Evolutionary conservation across 1,139 yeast genomes (phyloP).

Genomic region (Candida mesenterica): DNA sequence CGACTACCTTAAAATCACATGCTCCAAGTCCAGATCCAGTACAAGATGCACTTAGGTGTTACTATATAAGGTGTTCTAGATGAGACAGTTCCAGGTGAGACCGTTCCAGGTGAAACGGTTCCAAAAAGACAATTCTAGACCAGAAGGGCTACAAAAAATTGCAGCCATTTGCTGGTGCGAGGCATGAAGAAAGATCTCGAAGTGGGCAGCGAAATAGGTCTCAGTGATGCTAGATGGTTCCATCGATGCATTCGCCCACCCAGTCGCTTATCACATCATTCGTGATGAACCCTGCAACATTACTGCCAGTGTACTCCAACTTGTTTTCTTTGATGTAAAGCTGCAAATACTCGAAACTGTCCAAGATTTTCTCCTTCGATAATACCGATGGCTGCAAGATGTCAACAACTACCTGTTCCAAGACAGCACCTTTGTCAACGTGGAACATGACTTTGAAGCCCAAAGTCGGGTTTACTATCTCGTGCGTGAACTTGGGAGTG

Average conservation of each 20-base stretch:
- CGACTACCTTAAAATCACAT: too few species aligned
- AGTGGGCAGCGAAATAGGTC: too few species aligned
- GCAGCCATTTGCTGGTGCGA: too few species aligned
- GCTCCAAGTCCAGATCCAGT: too few species aligned
- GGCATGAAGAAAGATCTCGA: too few species aligned
- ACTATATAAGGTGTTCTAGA: too few species aligned
- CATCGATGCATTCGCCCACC: conserved; percentile 49
- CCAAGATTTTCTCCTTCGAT: conserved; percentile 16
- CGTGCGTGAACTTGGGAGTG: conserved; percentile 64
- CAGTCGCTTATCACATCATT: conserved; percentile 47
- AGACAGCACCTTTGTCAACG: conserved; percentile 41
- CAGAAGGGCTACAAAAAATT: too few species aligned
- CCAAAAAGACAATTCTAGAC: too few species aligned
- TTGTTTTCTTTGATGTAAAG: conserved; percentile 24
- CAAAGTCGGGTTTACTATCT: conserved; percentile 28
- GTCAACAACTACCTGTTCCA: conserved; percentile 23
- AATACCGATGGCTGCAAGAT: conserved; percentile 14
- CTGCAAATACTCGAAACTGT: conserved; percentile 32
- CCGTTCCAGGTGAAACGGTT: too few species aligned
- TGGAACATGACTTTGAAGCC: conserved; percentile 35
- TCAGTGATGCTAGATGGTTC: conserved; percentile 45
- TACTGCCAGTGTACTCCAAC: conserved; percentile 41
- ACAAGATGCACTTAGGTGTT: too few species aligned
- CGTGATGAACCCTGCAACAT: conserved; percentile 44
- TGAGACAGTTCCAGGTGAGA: too few species aligned